These are phyloP conservation scores for Leptographium wingfieldii DNA, from an alignment of 2,329 filamentous ascomycete genomes.

Conservation along the genomic window DNA sequence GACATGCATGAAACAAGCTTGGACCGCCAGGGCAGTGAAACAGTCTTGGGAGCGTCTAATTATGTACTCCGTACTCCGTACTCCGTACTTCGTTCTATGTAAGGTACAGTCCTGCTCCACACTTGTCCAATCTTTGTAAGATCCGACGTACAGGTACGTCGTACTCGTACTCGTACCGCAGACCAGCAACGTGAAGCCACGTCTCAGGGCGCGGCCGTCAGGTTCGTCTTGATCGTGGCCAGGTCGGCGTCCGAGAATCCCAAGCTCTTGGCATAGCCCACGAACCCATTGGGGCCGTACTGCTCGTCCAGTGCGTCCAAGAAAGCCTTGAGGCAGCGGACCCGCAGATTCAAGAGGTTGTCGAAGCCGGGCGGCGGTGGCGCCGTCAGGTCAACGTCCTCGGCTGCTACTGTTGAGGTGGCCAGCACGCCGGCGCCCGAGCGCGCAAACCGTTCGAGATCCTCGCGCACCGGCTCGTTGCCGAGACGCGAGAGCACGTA, in stretches of 20 bases:
- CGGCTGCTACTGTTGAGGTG: background rate
- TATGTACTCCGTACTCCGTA: too few species aligned
- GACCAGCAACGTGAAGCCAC: too few species aligned
- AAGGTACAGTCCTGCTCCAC: too few species aligned
- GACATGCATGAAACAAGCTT: background rate
- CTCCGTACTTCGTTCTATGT: too few species aligned
- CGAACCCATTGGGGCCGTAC: slow-evolving; percentile 31
- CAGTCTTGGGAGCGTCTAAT: too few species aligned
- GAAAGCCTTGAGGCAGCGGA: slow-evolving; percentile 33
- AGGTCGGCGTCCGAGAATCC: slow-evolving; percentile 34
- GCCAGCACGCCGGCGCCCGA: slow-evolving; percentile 20
- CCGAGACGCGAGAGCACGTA: slow-evolving; percentile 43
- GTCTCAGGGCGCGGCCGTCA: slow-evolving; percentile 14
- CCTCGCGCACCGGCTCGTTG: slow-evolving; percentile 35
- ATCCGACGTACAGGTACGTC: background rate
- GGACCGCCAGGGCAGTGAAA: background rate
- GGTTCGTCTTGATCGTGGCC: slow-evolving; percentile 32
- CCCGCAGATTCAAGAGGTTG: slow-evolving; percentile 32
- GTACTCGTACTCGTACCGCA: background rate
- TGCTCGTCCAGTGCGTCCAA: slow-evolving; percentile 27
- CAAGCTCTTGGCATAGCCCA: slow-evolving; percentile 33
- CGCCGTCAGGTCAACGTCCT: background rate
- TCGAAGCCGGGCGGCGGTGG: slow-evolving; percentile 30
- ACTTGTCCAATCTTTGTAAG: background rate
- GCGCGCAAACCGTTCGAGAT: slow-evolving; percentile 30